phyloP scores from a whole-genome alignment of 1,284 basidiomycete species.

The Moniliophthora roreri region DNA sequence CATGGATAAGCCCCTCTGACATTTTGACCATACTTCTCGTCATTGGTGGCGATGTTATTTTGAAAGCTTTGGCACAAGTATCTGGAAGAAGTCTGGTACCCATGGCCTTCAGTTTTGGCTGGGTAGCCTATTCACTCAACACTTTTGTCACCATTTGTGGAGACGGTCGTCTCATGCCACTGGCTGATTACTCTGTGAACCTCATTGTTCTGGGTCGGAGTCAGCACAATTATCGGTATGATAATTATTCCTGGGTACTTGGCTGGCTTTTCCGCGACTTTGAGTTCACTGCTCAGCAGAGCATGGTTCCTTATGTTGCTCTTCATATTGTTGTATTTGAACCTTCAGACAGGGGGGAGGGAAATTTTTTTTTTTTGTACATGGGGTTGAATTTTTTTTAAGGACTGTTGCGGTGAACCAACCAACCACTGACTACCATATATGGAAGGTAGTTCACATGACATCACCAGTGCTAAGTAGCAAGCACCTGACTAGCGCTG shows the following conservation, averaged over 20 bases:
- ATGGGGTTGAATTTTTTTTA: too few relatives aligned
- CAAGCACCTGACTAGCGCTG: too few relatives aligned
- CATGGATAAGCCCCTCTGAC: conserved; percentile 29
- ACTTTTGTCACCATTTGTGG: conserved; percentile 28
- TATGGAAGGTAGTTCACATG: too few relatives aligned
- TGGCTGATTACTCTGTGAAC: conserved; percentile 24
- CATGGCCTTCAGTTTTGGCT: conserved; percentile 38
- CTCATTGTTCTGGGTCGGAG: conserved; percentile 28
- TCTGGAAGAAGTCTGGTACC: conserved; percentile 26
- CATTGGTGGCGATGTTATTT: conserved; percentile 35
- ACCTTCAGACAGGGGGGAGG: too few relatives aligned
- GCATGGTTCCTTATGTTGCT: too few relatives aligned
- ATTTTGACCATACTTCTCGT: conserved; percentile 30
- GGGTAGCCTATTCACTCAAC: conserved; percentile 33
- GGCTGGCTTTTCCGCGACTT: conserved; percentile 29
- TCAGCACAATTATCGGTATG: conserved; percentile 25
- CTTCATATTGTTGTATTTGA: too few relatives aligned
- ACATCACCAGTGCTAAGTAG: too few relatives aligned
- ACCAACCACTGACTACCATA: too few relatives aligned
- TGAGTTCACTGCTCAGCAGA: neutral
- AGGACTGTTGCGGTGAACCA: too few relatives aligned
- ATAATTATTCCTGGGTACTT: conserved; percentile 30
- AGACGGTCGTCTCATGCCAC: conserved; percentile 28
- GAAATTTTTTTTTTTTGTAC: too few relatives aligned
- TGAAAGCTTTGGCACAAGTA: conserved; percentile 31